A percentile compares a stretch with the other conserved stretches of the same genome.
These are phyloP conservation scores for Coemansia erecta DNA, from an alignment of 192 early-diverging fungal genomes.

Conservation along the genomic window DNA sequence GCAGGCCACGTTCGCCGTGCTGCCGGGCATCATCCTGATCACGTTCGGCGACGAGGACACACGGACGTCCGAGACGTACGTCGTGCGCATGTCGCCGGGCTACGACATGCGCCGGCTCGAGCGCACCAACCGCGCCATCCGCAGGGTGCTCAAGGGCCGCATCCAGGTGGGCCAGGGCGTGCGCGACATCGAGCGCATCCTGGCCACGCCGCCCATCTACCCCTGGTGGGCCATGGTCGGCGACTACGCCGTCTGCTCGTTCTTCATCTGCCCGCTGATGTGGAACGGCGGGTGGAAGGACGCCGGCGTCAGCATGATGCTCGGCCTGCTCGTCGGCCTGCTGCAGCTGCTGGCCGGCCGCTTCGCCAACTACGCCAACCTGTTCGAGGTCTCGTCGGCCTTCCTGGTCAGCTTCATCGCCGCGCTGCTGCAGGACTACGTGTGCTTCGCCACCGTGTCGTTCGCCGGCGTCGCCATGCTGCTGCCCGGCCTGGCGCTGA, in stretches of 20 bases:
- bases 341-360: conserved; percentile 63
- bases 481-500: conserved; percentile 75
- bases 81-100: conserved; percentile 58
- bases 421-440: conserved; percentile 56
- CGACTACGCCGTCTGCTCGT: conserved; percentile 57
- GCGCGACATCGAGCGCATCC: conserved; percentile 60
- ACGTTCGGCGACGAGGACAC: conserved; percentile 71
- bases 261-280: conserved; percentile 65
- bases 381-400: conserved; percentile 69
- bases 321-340: conserved; percentile 58
- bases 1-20: conserved; percentile 63
- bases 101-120: conserved; percentile 70
- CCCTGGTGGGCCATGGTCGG: conserved; percentile 60
- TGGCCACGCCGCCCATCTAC: conserved; percentile 55
- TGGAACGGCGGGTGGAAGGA: conserved; percentile 70
- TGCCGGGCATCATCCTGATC: conserved; percentile 72
- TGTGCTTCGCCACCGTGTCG: conserved; percentile 64
- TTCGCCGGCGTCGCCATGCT: conserved; percentile 63
- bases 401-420: conserved; percentile 64
- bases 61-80: conserved; percentile 71
- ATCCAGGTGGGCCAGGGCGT: conserved; percentile 65
- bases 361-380: conserved; percentile 61
- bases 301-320: conserved; percentile 56
- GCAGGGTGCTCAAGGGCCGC: conserved; percentile 61
- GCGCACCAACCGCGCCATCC: conserved; percentile 62